Conservation (phyloP, 148 eudicot genomes). For the Diospyros lotus region DNA sequence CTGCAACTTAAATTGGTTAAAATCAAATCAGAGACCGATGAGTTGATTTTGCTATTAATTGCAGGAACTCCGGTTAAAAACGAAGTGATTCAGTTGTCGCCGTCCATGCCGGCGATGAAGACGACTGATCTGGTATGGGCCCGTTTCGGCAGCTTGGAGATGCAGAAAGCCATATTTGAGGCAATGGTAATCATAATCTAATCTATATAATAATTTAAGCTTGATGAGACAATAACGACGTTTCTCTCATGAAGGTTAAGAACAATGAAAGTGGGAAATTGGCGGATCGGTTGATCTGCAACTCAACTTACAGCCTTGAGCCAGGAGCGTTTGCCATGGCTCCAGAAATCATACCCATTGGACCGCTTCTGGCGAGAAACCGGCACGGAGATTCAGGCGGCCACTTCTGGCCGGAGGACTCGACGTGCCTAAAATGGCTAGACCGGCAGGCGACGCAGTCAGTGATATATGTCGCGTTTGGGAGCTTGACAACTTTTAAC, state of each 20-base stretch:
- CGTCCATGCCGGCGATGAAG: constrained; percentile 20
- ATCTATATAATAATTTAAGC: too few relatives aligned
- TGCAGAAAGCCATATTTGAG: constrained; percentile 9
- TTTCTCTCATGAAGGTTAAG: too few relatives aligned
- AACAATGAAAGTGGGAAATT: neutral
- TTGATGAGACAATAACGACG: too few relatives aligned
- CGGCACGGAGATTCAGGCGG: constrained; percentile 9
- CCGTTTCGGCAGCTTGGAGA: neutral
- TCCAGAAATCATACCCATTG: constrained; percentile 19
- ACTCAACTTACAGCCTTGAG: constrained; percentile 16
- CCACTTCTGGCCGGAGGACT: constrained; percentile 18
- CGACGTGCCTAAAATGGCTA: constrained; percentile 17
- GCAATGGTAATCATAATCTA: too few relatives aligned
- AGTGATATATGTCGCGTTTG: constrained; percentile 14
- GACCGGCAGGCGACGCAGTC: constrained; percentile 12
- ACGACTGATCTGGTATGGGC: constrained; percentile 14
- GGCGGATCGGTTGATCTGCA: constrained; percentile 18
- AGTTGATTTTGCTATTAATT: neutral
- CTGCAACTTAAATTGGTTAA: too few relatives aligned
- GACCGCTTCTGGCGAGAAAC: constrained; percentile 23
- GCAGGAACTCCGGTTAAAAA: constrained; percentile 16
- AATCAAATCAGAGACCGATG: neutral
- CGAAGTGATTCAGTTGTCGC: constrained; percentile 18
- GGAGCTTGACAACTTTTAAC: constrained; percentile 16
- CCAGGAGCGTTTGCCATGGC: constrained; percentile 15